A percentile compares a stretch with the other conserved stretches of the same genome.
phyloP scores from a whole-genome alignment of 1,284 basidiomycete genomes.

The Rhodotorula sp. region DNA sequence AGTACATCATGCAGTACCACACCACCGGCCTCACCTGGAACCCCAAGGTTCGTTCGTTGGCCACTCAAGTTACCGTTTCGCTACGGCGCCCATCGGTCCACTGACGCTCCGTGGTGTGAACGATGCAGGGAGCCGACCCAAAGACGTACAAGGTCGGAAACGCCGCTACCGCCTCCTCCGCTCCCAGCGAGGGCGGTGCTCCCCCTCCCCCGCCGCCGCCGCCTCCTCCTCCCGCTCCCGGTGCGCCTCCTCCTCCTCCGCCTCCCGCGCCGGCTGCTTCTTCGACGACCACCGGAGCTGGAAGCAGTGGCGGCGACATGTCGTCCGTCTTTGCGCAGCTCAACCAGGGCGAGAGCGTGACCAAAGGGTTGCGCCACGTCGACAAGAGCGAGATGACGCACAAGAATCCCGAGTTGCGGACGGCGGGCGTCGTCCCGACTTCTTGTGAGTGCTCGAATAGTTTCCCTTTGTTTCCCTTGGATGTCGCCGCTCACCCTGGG shows the following conservation, averaged over 20 bases:
- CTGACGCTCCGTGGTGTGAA: background rate
- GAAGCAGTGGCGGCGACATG: conserved; percentile 57
- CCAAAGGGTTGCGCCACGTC: conserved; percentile 87
- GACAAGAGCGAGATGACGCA: conserved; percentile 97
- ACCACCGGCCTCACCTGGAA: conserved; percentile 91
- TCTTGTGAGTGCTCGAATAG: conserved; percentile 6
- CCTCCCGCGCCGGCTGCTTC: conserved; percentile 48
- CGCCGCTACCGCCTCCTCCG: conserved; percentile 13
- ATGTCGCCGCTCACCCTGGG: background rate
- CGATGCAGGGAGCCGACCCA: conserved; percentile 46
- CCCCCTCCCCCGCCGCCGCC: conserved; percentile 51
- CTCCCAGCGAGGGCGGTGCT: conserved; percentile 46
- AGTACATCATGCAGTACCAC: conserved; percentile 84
- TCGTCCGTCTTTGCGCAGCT: conserved; percentile 89
- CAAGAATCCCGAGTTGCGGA: conserved; percentile 88
- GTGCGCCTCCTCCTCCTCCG: conserved; percentile 55
- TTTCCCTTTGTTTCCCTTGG: background rate
- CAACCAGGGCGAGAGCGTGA: conserved; percentile 86
- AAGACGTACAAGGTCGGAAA: conserved; percentile 35
- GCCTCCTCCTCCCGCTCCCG: conserved; percentile 48
- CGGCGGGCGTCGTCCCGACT: conserved; percentile 64
- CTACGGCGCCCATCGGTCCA: background rate
- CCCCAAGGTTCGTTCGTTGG: conserved; percentile 60
- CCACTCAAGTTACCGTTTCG: background rate
- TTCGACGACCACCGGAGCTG: conserved; percentile 48